Evolutionary conservation across 2,329 filamentous ascomycete species (phyloP), one percentile per base, ranked within the genome.

Genomic region (Teratosphaeria zuluensis): DNA sequence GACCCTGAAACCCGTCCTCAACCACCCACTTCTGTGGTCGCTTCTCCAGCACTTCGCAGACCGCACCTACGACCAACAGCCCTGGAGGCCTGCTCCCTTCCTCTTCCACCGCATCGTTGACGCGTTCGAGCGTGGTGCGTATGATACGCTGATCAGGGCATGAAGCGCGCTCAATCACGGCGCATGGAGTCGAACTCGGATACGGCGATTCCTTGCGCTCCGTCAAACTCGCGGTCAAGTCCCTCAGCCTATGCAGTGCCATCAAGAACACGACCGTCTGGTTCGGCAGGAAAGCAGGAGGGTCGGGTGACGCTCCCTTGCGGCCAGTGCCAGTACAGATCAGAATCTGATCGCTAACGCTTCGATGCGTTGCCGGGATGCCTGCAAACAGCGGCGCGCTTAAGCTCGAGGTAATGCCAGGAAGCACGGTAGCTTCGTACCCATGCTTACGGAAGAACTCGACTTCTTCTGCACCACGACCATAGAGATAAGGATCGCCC

Each of bases 251-350:
- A 75, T 99, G 94, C 62, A 99, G 76, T 3, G 90, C 90, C 94
- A 99, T 99, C 54, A 99, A 77, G 64, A 97, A 96, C 3, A 99
- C 89, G 0, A 94, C 89, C 0, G 94, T 97, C 59, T 92, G 82
- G 8, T 83, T 87, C 1, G 80, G 72, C 0, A 92, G 83, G 71
- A 85, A 96, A 62, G 86, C 85, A 0, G 94, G 94, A 35, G 91
- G 90, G n/a, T 83, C 78, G 0, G 91, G 91, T 0, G 90, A 79
- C 57, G 84, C 87, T 12, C 94, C 94, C 75, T 95, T 95, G 68
- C 94, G 84, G 0, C 94, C 94, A 0, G 94, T 99, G 0, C 94
- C 94, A 0, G 94, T 99, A 75, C 94, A 97, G n/a, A 99, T 83
- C 30, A 99, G 80, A 0, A 99, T 86, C 73, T 97, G 92, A 69